phyloP scores from a whole-genome alignment of 2,329 filamentous ascomycete genomes.

The Aspergillus thermomutatus region DNA sequence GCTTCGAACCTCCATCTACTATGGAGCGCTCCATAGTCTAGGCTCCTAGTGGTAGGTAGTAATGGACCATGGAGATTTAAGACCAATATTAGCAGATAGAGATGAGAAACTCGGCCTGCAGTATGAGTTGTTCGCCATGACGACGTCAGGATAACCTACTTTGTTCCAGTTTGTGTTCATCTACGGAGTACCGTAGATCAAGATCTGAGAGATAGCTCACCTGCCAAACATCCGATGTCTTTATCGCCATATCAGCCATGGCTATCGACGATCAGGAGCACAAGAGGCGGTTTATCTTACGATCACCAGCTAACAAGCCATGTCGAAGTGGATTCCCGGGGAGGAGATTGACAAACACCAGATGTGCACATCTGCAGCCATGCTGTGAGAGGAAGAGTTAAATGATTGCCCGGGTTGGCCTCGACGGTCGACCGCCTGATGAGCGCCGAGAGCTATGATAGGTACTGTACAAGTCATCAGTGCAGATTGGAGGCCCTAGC shows the following conservation, averaged over 20 bases:
- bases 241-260: neutral
- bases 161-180: neutral
- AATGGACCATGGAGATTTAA: neutral
- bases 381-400: neutral
- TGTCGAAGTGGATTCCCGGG: neutral
- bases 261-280: neutral
- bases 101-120: neutral
- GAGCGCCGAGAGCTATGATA: neutral
- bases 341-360: neutral
- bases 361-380: neutral
- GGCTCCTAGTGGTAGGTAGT: neutral
- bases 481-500: neutral
- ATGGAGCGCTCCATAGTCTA: neutral
- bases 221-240: neutral
- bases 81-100: neutral
- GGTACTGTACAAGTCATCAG: neutral
- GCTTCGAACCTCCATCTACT: neutral
- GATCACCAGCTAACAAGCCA: neutral
- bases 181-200: neutral
- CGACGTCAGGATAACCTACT: neutral
- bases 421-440: neutral
- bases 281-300: neutral
- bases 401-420: neutral
- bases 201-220: neutral
- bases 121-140: neutral